A percentile compares a stretch with the other conserved stretches of the same genome.
Conservation (phyloP, 208 protist species). For the Leishmania guyanensis region DNA sequence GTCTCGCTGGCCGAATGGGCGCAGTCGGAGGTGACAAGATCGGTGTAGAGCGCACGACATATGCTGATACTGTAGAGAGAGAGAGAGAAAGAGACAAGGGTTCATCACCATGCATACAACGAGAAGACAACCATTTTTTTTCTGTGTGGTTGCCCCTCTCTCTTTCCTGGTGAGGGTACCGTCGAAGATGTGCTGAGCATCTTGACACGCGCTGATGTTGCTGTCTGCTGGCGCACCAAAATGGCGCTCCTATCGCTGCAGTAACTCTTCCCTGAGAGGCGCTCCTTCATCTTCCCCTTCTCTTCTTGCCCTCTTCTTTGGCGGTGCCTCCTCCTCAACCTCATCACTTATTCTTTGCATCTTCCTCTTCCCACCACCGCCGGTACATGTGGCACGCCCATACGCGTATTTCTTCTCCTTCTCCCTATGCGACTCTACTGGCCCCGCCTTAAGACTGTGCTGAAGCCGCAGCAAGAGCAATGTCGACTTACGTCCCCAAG, state of each 20-base stretch:
- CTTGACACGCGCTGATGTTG: background rate
- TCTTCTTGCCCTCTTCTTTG: background rate
- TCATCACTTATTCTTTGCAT: background rate
- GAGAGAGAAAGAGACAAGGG: background rate
- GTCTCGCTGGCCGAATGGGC: background rate
- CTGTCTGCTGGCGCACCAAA: background rate
- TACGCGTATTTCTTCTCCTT: background rate
- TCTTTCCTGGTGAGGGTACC: background rate
- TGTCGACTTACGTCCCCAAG: conserved; percentile 72
- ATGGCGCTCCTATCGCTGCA: background rate
- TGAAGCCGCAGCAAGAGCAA: background rate
- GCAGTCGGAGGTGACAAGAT: background rate
- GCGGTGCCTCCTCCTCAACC: background rate
- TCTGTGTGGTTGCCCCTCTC: background rate
- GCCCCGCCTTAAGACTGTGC: background rate
- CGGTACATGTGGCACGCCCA: background rate
- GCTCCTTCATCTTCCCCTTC: background rate
- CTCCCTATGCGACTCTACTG: too few relatives aligned
- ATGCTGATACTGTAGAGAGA: background rate
- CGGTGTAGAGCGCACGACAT: too few relatives aligned
- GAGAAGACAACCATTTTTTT: background rate
- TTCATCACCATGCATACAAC: background rate
- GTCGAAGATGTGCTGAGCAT: background rate
- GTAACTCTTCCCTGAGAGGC: background rate
- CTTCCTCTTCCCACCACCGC: background rate